Conservation (phyloP, 495 filamentous ascomycete genomes). For the Neurospora sp. region DNA sequence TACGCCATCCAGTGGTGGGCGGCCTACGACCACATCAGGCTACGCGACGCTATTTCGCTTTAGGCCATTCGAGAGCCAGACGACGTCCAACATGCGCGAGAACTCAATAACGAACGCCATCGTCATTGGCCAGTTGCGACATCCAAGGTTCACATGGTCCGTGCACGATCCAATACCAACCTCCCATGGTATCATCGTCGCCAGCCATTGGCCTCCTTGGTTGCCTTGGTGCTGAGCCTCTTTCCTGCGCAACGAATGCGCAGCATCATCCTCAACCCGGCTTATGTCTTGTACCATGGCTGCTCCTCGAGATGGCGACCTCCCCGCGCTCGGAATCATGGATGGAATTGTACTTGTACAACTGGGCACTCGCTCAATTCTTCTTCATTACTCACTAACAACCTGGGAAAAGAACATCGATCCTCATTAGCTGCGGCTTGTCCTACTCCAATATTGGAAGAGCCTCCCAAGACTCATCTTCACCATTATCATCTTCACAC, state of each 20-base stretch:
- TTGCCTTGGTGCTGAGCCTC: background rate
- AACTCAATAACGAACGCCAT: background rate
- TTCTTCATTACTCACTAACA: background rate
- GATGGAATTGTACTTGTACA: background rate
- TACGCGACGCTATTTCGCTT: background rate
- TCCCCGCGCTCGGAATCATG: background rate
- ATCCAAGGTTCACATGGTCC: background rate
- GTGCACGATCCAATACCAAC: background rate
- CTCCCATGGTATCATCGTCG: background rate
- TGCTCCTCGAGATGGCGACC: background rate
- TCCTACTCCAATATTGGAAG: background rate
- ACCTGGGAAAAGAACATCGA: background rate
- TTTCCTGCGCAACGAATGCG: background rate
- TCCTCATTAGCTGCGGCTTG: background rate
- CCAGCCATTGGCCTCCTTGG: background rate
- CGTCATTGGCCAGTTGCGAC: background rate
- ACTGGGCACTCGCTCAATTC: background rate
- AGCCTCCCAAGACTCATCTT: background rate
- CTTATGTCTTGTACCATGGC: background rate
- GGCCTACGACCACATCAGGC: background rate
- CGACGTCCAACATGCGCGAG: background rate
- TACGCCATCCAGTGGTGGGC: background rate
- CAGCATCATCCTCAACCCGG: background rate
- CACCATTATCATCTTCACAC: background rate
- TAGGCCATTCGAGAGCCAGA: background rate